Evolutionary conservation across 2,329 filamentous ascomycete species (phyloP), one percentile per base, ranked within the genome.

Genomic region (Calonectria pteridis): DNA sequence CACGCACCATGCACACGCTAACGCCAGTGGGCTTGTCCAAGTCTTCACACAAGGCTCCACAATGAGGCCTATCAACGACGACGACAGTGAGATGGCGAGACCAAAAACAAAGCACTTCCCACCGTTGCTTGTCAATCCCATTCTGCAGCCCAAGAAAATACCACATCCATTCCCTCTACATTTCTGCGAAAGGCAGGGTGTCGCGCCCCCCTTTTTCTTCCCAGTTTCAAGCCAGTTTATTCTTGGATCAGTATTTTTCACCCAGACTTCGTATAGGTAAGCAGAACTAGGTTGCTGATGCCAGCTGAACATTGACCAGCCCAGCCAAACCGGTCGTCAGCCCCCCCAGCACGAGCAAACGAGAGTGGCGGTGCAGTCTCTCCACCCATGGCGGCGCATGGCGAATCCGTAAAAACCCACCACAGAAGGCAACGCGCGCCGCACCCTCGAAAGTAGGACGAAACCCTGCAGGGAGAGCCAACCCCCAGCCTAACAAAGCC

Each of bases 291-390:
- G 40, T 53, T 51, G 46, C 43, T 69, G 46, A 49, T 63, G 58
- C 58, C 26, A 63, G 58, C 58, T 69, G 55, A 64, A 63, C 20
- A 50, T 43, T 40, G 26, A 31, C 63, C 63, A 53, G 29, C 49
- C 33, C 46, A 46, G 28, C 35, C 40, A 33, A 35, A 68, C 33
- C 55, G 63, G 43, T 49, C 55, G 65, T 69, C 65, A 72, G 65
- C 65, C 58, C 67, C n/a, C 49, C 67, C 33, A 49, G 29, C 20
- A 50, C 53, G 58, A 68, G 64, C 55, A 67, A 55, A 72, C 37
- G 49, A 69, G 49, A 69, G 70, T 72, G 70, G 70, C 70, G 65
- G 70, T 72, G 70, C 70, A 69, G n/a, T 46, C 28, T 58, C 33
- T 58, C 53, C 53, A 58, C 53, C 53, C 53, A 37, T 58, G 53